Conservation (phyloP, 1,284 basidiomycete species). For the Ceratobasidium sp. region DNA sequence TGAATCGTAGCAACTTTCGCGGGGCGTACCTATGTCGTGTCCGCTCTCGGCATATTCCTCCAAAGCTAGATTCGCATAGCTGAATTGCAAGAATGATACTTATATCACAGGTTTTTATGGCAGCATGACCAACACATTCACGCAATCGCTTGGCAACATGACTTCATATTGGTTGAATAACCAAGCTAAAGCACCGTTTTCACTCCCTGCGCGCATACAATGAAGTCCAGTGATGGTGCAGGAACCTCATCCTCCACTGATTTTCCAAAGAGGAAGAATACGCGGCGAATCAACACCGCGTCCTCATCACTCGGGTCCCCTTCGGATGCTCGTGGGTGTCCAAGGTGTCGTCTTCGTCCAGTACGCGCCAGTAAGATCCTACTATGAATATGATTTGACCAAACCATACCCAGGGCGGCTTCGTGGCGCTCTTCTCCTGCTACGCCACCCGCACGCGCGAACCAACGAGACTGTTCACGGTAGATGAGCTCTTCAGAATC, state of each 20-base stretch:
- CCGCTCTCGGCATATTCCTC: too few relatives aligned
- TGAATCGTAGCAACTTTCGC: too few relatives aligned
- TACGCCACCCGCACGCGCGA: conserved; percentile 67
- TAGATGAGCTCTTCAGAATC: conserved; percentile 61
- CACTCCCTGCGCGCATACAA: conserved; percentile 17
- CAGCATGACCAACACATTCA: too few relatives aligned
- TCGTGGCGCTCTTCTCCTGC: conserved; percentile 71
- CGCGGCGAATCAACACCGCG: conserved; percentile 62
- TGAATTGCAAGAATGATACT: too few relatives aligned
- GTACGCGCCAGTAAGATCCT: conserved; percentile 85
- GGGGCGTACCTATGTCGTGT: too few relatives aligned
- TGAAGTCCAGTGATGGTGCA: conserved; percentile 32
- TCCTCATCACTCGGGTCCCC: conserved; percentile 48
- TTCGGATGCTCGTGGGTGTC: conserved; percentile 47
- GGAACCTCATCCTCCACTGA: conserved; percentile 33
- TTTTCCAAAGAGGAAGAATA: conserved; percentile 46
- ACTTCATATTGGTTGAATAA: not conserved
- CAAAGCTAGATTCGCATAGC: too few relatives aligned
- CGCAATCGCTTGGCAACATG: not conserved
- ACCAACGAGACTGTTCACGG: conserved; percentile 76
- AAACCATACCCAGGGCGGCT: conserved; percentile 83
- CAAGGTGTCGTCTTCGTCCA: conserved; percentile 65
- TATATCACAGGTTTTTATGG: too few relatives aligned
- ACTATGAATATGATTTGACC: conserved; percentile 88
- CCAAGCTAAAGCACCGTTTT: conserved; percentile 9